Evolutionary conservation across 2,329 filamentous ascomycete genomes (phyloP).

Genomic region (Botryotinia calthae): DNA sequence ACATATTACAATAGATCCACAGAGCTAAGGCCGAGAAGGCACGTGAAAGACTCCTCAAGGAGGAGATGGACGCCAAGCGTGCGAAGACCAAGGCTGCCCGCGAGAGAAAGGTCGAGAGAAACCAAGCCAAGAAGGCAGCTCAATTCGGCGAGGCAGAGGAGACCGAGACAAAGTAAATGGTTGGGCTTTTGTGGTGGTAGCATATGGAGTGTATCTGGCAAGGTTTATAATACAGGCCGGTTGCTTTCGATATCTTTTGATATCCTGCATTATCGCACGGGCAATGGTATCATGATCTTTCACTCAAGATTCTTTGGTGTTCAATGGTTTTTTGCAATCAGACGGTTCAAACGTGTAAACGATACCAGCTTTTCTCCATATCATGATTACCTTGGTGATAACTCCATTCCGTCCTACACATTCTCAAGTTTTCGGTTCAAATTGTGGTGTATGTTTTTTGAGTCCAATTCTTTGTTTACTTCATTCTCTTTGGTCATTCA

Average conservation of each 20-base stretch:
- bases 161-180: constrained; percentile 39
- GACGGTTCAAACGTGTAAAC: constrained; percentile 20
- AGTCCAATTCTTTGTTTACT: background rate
- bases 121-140: constrained; percentile 85
- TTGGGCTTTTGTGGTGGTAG: constrained; percentile 35
- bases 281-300: constrained; percentile 40
- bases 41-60: constrained; percentile 93
- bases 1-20: constrained; percentile 71
- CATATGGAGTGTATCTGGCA: constrained; percentile 39
- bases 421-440: background rate
- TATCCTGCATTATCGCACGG: constrained; percentile 39
- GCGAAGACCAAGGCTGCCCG: constrained; percentile 99
- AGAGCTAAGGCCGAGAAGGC: constrained; percentile 99
- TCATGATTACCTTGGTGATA: constrained; percentile 4
- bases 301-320: constrained; percentile 22
- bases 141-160: constrained; percentile 68
- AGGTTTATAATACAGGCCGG: constrained; percentile 37
- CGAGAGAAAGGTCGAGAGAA: constrained; percentile 95
- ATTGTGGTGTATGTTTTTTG: background rate
- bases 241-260: constrained; percentile 38
- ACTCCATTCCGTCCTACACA: background rate
- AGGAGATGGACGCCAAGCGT: constrained; percentile 99
- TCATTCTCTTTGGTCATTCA: background rate
- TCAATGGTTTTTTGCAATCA: constrained; percentile 23
- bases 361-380: constrained; percentile 7